Evolutionary conservation across 2,329 filamentous ascomycete species (phyloP), one percentile per base, ranked within the genome.

Genomic region (Trichoderma brevicompactum): DNA sequence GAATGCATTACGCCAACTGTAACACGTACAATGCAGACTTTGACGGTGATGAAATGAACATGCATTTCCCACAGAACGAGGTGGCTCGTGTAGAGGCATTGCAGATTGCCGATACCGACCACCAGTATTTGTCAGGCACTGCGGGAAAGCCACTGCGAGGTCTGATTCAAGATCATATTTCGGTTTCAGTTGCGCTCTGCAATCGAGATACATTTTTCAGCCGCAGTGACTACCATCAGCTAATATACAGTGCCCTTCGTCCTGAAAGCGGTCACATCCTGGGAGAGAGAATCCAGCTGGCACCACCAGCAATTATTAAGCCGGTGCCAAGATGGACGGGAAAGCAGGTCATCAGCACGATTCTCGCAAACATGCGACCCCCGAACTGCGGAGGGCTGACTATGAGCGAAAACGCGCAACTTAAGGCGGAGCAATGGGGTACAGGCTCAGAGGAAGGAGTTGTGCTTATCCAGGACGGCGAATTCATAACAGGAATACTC

Each of bases 21-120:
- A 99, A 99, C 74, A 97, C 95, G 0, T 99, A 99, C 83, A 99
- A 99, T 72, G 95, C 95, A 38, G 95, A 99, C 83, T 99, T 99
- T 74, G 96, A 99, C 74, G 95, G 95, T 77, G 95, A 99, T 75
- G 95, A 99, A 78, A 99, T 99, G 95, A 99, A 99, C 77, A 96
- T 99, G 94, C 95, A 99, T 79, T 98, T 99, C 74, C 95, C 95
- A 1, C 95, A 99, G 72, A 98, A 97, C 71, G 96, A 98, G 75
- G 84, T 98, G 69, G 95, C 95, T 15, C 86, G 95, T 71, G 92
- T 94, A 2, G 95, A 99, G 79, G 95, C 95, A 2, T 85, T 96
- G 70, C 92, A 93, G 70, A 89, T 99, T 72, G 95, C 95, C 43
- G 94, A 98, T 75, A 97, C 95, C 2, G 94, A 99, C 75, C 94